Base-by-base conservation (phyloP, 179 eudicot genomes). In the Carnegiea gigantea region DNA sequence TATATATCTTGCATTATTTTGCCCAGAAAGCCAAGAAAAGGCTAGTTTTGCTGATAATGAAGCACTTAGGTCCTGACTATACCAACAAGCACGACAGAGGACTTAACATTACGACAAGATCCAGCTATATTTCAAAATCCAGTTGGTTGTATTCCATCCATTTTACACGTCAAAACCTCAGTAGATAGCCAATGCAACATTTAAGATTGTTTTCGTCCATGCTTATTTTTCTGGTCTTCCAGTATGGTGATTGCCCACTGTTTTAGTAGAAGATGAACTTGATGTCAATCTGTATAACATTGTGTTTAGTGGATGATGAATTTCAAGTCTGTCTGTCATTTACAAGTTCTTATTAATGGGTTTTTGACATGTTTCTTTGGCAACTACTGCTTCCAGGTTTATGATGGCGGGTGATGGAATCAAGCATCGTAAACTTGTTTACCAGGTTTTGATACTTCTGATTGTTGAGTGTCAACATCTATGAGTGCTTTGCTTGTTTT, bases 351-450 rank as follows among this genome's bases (percentile, higher is more conserved):
- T 53, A 53, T 48, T 13, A n/a, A 68, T 82, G 64, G 6, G 44
- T 26, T 57, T 43, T 38, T 82, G 78, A 74, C 53, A 30, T 70
- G 43, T 57, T 75, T 73, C 21, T 85, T 68, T 70, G 73, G 73
- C 28, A 46, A 46, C 43, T 44, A 62, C 73, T 75, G 6, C 64
- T 67, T 86, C 84, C 86, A 96, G 99, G 83, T 96, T 94, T 88
- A 87, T 96, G 97, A 92, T 90, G 79, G 99, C 98, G 76, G 88
- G 97, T 80, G 98, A 94, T 87, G 99, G 97, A 70, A 91, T 96
- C 83, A 94, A 89, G 90, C 89, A 89, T 85, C 87, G 93, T 73
- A 86, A 88, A 70, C 79, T 90, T 83, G 88, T 96, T 84, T 86
- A 92, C 64, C 84, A 93, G 99, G 99, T 96, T 96, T 82, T 40